Evolutionary conservation across 441 rosid species (phyloP).

Genomic region (Lepidium campestre): DNA sequence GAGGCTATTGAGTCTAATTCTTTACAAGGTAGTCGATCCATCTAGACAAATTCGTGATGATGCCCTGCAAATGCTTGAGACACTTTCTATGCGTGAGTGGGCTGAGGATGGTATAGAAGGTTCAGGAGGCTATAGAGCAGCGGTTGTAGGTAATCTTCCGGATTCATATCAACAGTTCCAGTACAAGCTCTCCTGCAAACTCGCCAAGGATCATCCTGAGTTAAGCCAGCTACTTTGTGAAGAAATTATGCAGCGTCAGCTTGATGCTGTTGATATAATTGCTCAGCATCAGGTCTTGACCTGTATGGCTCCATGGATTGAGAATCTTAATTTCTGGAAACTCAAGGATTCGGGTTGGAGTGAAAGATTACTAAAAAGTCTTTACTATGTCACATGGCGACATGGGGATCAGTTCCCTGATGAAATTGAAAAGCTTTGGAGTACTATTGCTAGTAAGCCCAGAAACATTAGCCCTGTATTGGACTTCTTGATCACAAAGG

Average conservation of each 20-base stretch:
- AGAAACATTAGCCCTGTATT: slow-evolving; percentile 95
- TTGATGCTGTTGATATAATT: slow-evolving; percentile 98
- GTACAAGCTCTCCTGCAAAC: slow-evolving; percentile 94
- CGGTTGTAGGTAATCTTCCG: slow-evolving; percentile 98
- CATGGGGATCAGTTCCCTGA: slow-evolving; percentile 99
- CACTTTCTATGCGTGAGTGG: slow-evolving; percentile 97
- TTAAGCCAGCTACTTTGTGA: slow-evolving; percentile 97
- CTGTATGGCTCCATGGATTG: slow-evolving; percentile 99
- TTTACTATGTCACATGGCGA: slow-evolving; percentile 97
- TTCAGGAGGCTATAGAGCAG: slow-evolving; percentile 93
- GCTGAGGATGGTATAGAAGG: slow-evolving; percentile 91
- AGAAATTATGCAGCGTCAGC: slow-evolving; percentile 99
- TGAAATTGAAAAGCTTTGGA: slow-evolving; percentile 99
- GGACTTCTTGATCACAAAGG: slow-evolving; percentile 96
- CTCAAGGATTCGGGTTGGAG: slow-evolving; percentile 99
- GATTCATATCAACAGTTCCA: slow-evolving; percentile 99
- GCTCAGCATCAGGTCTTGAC: slow-evolving; percentile 99
- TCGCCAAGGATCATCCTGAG: slow-evolving; percentile 97
- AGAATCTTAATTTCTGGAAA: slow-evolving; percentile 98
- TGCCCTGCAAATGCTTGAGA: slow-evolving; percentile 99
- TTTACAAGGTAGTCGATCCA: slow-evolving; percentile 98
- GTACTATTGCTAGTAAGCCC: slow-evolving; percentile 97
- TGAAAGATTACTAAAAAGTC: slow-evolving; percentile 90
- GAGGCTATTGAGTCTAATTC: slow-evolving; percentile 92
- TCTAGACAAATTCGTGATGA: slow-evolving; percentile 98